Evolutionary conservation across 73 alveolate genomes (phyloP).

Genomic region (Loxodes magnus): DNA sequence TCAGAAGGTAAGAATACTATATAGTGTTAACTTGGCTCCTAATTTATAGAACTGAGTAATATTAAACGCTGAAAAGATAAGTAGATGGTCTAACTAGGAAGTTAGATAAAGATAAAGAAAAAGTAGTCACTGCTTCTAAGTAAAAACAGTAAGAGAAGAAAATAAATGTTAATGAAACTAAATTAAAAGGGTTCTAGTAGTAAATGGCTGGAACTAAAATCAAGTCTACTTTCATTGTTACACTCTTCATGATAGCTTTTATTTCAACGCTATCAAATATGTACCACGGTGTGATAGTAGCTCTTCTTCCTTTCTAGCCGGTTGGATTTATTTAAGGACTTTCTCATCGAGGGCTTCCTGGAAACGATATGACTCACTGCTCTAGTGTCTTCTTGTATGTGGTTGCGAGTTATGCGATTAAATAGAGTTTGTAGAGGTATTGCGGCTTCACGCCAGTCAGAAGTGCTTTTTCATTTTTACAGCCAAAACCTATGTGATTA

Average conservation of each 20-base stretch:
- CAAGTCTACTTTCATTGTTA: constrained; percentile 63
- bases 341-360: constrained; percentile 79
- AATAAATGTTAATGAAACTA: constrained; percentile 26
- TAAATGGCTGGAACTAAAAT: constrained; percentile 38
- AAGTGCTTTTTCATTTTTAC: too few species aligned
- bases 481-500: too few species aligned
- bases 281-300: constrained; percentile 82
- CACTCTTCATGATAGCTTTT: constrained; percentile 49
- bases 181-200: constrained; percentile 30
- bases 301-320: constrained; percentile 86
- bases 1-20: constrained; percentile 65
- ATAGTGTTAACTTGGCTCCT: constrained; percentile 54
- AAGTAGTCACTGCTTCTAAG: constrained; percentile 38
- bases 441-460: constrained; percentile 66
- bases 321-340: constrained; percentile 53
- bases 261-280: constrained; percentile 35
- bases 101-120: constrained; percentile 45
- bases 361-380: constrained; percentile 86
- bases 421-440: constrained; percentile 71
- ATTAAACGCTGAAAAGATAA: constrained; percentile 28
- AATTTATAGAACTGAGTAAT: constrained; percentile 50
- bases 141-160: constrained; percentile 43
- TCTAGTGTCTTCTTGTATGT: constrained; percentile 82
- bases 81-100: constrained; percentile 35
- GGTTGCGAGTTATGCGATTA: constrained; percentile 54